Conservation (phyloP, 257 asterid genomes). For the Eustoma russellianum region DNA sequence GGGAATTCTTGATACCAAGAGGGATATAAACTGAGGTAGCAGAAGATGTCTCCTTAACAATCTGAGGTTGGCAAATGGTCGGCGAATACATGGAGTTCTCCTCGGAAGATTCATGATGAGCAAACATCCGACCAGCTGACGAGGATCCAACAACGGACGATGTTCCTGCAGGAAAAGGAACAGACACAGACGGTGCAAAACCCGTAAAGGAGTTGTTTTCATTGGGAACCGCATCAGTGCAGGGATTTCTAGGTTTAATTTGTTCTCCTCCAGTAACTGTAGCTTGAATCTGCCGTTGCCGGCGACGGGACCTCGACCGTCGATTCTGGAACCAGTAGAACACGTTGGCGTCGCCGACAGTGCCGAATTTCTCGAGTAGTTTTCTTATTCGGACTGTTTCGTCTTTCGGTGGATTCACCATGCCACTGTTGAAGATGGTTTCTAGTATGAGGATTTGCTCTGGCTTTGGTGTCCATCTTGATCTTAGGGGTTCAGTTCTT, state of each 20-base stretch:
- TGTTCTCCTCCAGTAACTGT: conserved; percentile 15
- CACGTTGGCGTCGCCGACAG: conserved; percentile 73
- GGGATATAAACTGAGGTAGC: conserved; percentile 16
- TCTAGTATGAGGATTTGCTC: conserved; percentile 77
- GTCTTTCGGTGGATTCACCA: conserved; percentile 72
- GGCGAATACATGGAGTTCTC: conserved; percentile 14
- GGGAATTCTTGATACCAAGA: conserved; percentile 17
- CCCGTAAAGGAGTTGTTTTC: conserved; percentile 4
- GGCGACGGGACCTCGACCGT: conserved; percentile 69
- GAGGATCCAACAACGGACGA: conserved; percentile 21
- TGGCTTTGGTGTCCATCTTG: conserved; percentile 79
- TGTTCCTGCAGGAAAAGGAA: background rate
- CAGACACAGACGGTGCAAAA: background rate
- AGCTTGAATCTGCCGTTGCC: conserved; percentile 58
- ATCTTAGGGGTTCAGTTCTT: conserved; percentile 39
- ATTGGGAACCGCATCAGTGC: conserved; percentile 2
- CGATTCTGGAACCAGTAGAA: conserved; percentile 95
- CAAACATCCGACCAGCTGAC: conserved; percentile 15
- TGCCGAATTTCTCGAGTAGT: conserved; percentile 59
- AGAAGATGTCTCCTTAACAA: conserved; percentile 20
- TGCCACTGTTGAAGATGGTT: conserved; percentile 74
- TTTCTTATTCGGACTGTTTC: conserved; percentile 54
- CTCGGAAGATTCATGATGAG: conserved; percentile 14
- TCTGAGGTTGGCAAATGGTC: conserved; percentile 21
- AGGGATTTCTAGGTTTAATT: conserved; percentile 3